Evolutionary conservation across 345 rosid species (phyloP), one percentile per base, ranked within the genome.

Genomic region (Atalantia buxifolia): DNA sequence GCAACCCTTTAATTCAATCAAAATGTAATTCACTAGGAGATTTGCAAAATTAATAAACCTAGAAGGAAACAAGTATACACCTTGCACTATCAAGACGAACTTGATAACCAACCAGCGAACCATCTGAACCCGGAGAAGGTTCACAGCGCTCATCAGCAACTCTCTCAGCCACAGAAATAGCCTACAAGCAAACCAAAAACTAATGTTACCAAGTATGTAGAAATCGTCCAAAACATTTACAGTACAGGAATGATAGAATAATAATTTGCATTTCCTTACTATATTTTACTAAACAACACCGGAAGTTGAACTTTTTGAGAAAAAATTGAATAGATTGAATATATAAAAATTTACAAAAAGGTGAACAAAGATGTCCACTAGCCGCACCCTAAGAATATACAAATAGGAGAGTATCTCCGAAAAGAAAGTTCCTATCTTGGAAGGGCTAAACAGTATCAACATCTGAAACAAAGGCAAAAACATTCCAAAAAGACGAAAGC

Each of bases 111-210:
- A 93, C 93, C 88, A 92, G 78, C 76, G 98, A 93, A 81, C 93
- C 92, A 84, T 78, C 79, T 42, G 84, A 85, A 89, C 98, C 98
- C 56, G 98, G 97, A 61, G 91, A 85, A 83, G 90, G 83, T 88
- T 93, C 98, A 83, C 92, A 92, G 33, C 97, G 98, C 88, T 95
- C 98, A 81, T 93, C 94, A 71, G 95, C 91, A 87, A 93, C 98
- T 85, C 98, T 91, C 85, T 92, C 97, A 77, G 98, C 98, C 74
- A 95, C 98, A 78, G 98, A 93, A 85, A 92, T 91, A 87, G 98
- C 98, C 98, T 95, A 83, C 77, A 86, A 60, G 69, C 60, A 69
- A 79, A 74, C 74, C 9, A 28, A 24, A 60, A 25, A 70, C 40
- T 57, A 50, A 22, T 25, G 40, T 66, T 67, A 72, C 53, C 12